A percentile compares a stretch with the other conserved stretches of the same genome.
phyloP scores from a whole-genome alignment of 176 grass and related monocot species.

The Cenchrus americanus region DNA sequence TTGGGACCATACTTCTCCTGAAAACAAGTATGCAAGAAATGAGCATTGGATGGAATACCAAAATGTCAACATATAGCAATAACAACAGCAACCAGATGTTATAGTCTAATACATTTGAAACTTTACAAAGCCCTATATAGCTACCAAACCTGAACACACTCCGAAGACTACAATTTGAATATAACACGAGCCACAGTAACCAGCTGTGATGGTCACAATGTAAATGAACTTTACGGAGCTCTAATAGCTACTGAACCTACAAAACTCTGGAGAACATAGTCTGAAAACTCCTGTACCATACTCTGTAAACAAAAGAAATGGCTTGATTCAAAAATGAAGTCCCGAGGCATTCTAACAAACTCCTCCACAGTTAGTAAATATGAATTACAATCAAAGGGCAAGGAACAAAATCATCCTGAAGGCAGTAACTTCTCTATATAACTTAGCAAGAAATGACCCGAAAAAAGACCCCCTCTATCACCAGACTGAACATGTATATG shows the following conservation, averaged over 20 bases:
- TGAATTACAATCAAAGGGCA: conserved; percentile 6
- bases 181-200: background rate
- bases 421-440: background rate
- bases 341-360: background rate
- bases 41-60: background rate
- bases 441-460: background rate
- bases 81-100: background rate
- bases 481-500: background rate
- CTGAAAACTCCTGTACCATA: background rate
- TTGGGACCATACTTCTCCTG: conserved; percentile 99
- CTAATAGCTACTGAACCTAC: background rate
- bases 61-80: background rate
- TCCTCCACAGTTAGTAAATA: background rate
- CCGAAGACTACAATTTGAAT: background rate
- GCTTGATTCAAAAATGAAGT: background rate
- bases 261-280: background rate
- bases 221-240: background rate
- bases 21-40: conserved; percentile 14
- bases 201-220: background rate
- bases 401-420: conserved; percentile 8
- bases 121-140: background rate
- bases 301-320: conserved; percentile 7
- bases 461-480: background rate
- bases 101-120: background rate
- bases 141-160: background rate